These are phyloP conservation scores for Phylloporus sp. DNA, from an alignment of 768 basidiomycete genomes.

Conservation along the genomic window DNA sequence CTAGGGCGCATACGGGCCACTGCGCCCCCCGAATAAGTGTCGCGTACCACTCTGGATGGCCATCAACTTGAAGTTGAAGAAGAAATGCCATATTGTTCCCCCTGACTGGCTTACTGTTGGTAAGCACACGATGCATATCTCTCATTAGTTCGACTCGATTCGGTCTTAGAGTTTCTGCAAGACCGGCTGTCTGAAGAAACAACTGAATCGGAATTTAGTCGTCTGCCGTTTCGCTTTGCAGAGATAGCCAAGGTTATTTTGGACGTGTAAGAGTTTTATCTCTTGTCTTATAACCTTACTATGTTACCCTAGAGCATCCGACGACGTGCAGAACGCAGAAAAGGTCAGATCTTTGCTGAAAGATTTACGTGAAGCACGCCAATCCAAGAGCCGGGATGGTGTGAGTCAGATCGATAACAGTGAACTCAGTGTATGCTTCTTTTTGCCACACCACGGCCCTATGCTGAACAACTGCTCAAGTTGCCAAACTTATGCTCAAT, in stretches of 20 bases:
- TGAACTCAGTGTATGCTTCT: constrained; percentile 68
- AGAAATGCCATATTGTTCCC: constrained; percentile 88
- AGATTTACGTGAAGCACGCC: constrained; percentile 92
- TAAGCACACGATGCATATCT: constrained; percentile 34
- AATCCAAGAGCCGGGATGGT: constrained; percentile 90
- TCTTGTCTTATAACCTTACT: neutral
- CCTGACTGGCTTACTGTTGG: constrained; percentile 88
- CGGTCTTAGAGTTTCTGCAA: constrained; percentile 69
- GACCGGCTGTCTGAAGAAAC: constrained; percentile 73
- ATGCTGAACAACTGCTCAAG: constrained; percentile 34
- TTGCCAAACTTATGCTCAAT: constrained; percentile 81
- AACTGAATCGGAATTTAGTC: constrained; percentile 65
- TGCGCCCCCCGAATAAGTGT: constrained; percentile 81
- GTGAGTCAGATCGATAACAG: constrained; percentile 75
- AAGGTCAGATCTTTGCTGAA: constrained; percentile 82
- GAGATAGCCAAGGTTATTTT: constrained; percentile 90
- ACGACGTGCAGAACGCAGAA: constrained; percentile 84
- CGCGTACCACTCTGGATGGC: constrained; percentile 97
- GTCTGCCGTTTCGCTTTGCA: constrained; percentile 81
- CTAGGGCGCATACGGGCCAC: constrained; percentile 90
- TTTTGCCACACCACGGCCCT: neutral
- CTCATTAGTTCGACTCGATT: neutral
- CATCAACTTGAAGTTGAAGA: constrained; percentile 87
- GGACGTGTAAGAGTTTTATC: constrained; percentile 67
- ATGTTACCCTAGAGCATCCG: constrained; percentile 62